A percentile compares a stretch with the other conserved stretches of the same genome.
phyloP scores from a whole-genome alignment of 768 basidiomycete genomes.

The Daedalea quercina region DNA sequence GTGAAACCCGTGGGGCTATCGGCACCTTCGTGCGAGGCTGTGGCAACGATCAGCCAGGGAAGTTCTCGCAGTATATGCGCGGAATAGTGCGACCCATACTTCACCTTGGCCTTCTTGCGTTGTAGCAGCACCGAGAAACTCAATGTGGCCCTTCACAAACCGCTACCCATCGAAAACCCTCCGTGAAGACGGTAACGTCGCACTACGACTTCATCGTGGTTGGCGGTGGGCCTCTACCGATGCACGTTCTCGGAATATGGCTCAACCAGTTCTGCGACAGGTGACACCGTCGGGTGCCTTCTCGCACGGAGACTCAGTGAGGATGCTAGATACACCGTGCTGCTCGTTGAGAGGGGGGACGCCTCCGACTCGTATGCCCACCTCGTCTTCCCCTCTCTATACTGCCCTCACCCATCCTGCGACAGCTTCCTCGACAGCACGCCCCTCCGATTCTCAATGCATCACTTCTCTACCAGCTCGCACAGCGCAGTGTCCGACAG shows the following conservation, averaged over 20 bases:
- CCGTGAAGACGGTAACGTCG: neutral
- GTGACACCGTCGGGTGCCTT: conserved; percentile 32
- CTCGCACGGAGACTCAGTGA: conserved; percentile 30
- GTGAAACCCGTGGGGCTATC: no score
- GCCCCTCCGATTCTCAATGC: conserved; percentile 22
- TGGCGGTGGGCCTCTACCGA: neutral
- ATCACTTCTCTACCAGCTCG: conserved; percentile 17
- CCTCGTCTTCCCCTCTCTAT: no score
- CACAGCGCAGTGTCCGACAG: neutral
- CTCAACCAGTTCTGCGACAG: conserved; percentile 10
- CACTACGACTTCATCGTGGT: conserved; percentile 1
- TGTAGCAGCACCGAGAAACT: no score
- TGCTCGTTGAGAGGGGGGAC: conserved; percentile 24
- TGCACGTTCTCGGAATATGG: neutral
- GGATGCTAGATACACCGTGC: conserved; percentile 21
- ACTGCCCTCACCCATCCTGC: neutral
- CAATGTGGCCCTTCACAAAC: neutral
- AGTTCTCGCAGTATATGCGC: no score
- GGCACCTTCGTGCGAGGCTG: no score
- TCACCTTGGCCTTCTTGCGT: no score
- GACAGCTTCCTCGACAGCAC: neutral
- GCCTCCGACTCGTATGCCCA: conserved; percentile 18
- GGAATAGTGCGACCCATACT: no score
- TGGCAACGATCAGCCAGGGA: no score
- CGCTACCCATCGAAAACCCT: neutral